Evolutionary conservation across 805 yeast species (phyloP), one percentile per base, ranked within the genome.

Genomic region (Ogataea wickerhamii): DNA sequence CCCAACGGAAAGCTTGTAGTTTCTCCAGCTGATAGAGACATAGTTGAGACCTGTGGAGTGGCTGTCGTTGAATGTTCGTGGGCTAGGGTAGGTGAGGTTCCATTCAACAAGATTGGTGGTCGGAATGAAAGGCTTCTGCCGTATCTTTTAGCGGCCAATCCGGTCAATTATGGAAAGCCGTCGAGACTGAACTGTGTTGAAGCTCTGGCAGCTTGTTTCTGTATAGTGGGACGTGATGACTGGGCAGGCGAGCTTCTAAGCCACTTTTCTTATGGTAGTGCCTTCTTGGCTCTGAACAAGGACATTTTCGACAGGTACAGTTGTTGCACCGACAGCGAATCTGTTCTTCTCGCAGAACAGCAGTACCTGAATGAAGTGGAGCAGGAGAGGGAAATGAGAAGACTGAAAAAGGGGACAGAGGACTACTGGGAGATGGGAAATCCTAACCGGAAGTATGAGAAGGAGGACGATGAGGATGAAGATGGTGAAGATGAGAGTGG

Each of bases 41-140:
- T 87, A 10, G 95, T 88, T 0, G 95, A 84, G 51, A 70, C 70
- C 20, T 57, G 68, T 28, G 98, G 98, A 25, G 93, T 88, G n/a
- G 96, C 98, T 0, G 98, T 93, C 6, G 98, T 93, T 2, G 98
- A 93, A 59, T 91, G 98, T 63, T 87, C 96, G 2, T 93, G 98
- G 98, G 98, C 98, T 0, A 69, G 98, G 38, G 60, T 93, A n/a
- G 95, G 88, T 39, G 98, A 93, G 60, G 79, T 93, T n/a, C 98
- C 98, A 4, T 93, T 93, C 62, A 67, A 73, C 43, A 87, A 85
- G 55, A 88, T 93, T 41, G 98, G 98, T 4, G 98, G 98, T 4
- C 78, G 76, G 44, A 72, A 87, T 52, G 96, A 91, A 56, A 69
- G 98, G 33, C 67, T 93, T 21, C 59, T 93, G 40, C 98, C 98